Conservation (phyloP, 2,329 filamentous ascomycete genomes). For the Zymoseptoria ardabiliae region DNA sequence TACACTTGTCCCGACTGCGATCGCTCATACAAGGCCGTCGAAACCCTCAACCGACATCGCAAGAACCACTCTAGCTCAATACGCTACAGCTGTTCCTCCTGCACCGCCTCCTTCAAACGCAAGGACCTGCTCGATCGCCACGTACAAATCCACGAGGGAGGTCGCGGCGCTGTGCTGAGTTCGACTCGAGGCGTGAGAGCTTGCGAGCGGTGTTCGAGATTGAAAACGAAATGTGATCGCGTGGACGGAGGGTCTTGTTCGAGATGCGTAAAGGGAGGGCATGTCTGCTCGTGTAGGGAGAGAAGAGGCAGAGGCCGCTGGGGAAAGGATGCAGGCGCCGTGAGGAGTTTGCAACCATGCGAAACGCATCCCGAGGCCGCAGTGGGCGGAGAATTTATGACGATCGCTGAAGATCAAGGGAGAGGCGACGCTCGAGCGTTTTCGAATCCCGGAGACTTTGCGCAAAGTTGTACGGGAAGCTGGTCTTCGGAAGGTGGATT, state of each 20-base stretch:
- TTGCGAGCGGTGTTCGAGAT: conserved; percentile 16
- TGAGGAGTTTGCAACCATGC: neutral
- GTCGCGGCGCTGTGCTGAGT: conserved; percentile 3
- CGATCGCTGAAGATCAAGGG: neutral
- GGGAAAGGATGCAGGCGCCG: neutral
- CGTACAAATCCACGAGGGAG: conserved; percentile 11
- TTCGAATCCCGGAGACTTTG: neutral
- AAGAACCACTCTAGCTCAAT: conserved; percentile 14
- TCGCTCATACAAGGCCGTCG: conserved; percentile 15
- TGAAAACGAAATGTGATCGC: conserved; percentile 18
- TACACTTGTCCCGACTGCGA: conserved; percentile 13
- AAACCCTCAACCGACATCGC: conserved; percentile 16
- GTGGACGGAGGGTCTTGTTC: conserved; percentile 9
- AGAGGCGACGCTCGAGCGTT: neutral
- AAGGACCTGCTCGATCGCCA: conserved; percentile 19
- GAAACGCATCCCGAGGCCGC: neutral
- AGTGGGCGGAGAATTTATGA: neutral
- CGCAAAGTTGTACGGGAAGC: neutral
- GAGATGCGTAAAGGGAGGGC: conserved; percentile 10
- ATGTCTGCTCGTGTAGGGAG: conserved; percentile 12
- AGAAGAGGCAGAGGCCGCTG: conserved; percentile 7
- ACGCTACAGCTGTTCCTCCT: conserved; percentile 13
- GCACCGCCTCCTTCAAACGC: conserved; percentile 16
- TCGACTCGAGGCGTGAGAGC: conserved; percentile 11
- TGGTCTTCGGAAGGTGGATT: neutral